These are phyloP conservation scores for Penicillium concentricum DNA, from an alignment of 2,329 filamentous ascomycete genomes.

Conservation along the genomic window DNA sequence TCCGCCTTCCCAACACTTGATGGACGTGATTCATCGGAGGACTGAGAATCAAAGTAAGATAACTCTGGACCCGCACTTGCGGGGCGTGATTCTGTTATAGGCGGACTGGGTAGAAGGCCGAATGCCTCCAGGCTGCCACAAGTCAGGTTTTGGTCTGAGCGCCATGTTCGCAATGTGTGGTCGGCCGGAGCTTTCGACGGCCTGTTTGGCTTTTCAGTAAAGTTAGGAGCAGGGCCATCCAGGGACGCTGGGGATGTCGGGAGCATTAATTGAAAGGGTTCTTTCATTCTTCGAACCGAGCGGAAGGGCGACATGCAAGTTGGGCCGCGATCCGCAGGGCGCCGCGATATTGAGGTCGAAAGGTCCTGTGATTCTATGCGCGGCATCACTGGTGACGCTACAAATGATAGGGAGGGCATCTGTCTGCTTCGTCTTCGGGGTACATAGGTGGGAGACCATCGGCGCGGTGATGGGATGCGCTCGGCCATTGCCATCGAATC, in stretches of 20 bases:
- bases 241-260: conserved; percentile 34
- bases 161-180: conserved; percentile 35
- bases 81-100: conserved; percentile 34
- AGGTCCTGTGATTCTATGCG: conserved; percentile 32
- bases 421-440: conserved; percentile 35
- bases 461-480: conserved; percentile 23
- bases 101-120: conserved; percentile 39
- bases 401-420: conserved; percentile 36
- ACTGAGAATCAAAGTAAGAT: conserved; percentile 28
- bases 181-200: conserved; percentile 21
- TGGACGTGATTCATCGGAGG: neutral
- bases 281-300: conserved; percentile 41
- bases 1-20: neutral
- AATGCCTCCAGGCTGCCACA: conserved; percentile 33
- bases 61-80: conserved; percentile 29
- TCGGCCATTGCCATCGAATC: conserved; percentile 17
- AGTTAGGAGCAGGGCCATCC: conserved; percentile 23
- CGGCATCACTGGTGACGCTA: conserved; percentile 29
- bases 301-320: conserved; percentile 39
- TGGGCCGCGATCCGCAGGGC: conserved; percentile 26
- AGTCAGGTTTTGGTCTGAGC: conserved; percentile 37
- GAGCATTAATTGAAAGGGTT: conserved; percentile 39
- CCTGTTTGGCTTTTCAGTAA: conserved; percentile 20
- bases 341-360: conserved; percentile 24
- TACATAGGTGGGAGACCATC: conserved; percentile 28